Conservation (phyloP, 306 rosid species). For the Carpinus viminea region DNA sequence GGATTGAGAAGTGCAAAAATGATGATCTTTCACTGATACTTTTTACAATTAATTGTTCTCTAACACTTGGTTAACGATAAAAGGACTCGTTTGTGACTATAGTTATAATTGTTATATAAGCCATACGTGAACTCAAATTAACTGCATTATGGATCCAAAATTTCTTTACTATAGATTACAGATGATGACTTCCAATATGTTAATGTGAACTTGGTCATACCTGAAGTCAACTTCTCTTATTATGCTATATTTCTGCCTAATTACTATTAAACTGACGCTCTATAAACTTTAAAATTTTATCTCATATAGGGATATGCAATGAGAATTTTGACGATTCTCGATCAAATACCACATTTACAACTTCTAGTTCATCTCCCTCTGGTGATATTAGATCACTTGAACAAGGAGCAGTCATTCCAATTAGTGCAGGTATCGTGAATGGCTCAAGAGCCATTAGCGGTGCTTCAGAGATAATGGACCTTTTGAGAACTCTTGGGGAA, state of each 20-base stretch:
- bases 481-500: constrained; percentile 85
- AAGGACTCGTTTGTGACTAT: background rate
- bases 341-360: constrained; percentile 46
- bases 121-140: no score
- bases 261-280: constrained; percentile 12
- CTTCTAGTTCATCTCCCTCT: constrained; percentile 54
- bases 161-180: background rate
- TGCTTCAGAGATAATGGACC: constrained; percentile 71
- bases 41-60: background rate
- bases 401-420: constrained; percentile 43
- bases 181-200: constrained; percentile 13
- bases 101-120: background rate
- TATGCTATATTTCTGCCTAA: background rate
- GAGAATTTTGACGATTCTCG: constrained; percentile 76
- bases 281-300: constrained; percentile 18
- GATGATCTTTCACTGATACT: background rate
- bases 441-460: constrained; percentile 60
- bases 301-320: constrained; percentile 60
- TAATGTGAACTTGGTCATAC: background rate
- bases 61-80: background rate
- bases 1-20: background rate
- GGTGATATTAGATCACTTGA: constrained; percentile 61
- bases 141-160: background rate
- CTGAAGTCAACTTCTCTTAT: background rate
- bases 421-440: constrained; percentile 54